Base-by-base conservation (phyloP, 768 basidiomycete genomes). In the Psilocybe sp. region DNA sequence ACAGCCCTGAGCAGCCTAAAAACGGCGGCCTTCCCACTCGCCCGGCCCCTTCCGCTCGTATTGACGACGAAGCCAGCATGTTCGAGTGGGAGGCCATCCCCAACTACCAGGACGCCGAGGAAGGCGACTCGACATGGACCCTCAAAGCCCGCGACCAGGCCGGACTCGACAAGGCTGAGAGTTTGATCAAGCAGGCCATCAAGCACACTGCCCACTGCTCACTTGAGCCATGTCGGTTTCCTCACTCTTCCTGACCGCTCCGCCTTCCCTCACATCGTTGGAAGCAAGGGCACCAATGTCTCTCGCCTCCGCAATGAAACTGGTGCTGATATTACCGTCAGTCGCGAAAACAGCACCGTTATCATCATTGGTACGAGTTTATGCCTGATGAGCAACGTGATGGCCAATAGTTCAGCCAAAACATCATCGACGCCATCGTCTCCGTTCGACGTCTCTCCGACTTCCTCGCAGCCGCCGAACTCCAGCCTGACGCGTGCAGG, bases 181-280 rank as follows among this genome's bases (percentile, higher is more conserved):
- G 75, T 44, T 69, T 78, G 47, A 72, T 93, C 57, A 69, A 77
- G 57, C 78, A 87, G 8, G 89, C 87, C 37, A 80, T 93, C 60
- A 75, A 81, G 54, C 78, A 81, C 57, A 92, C 92, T 14, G 74
- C 82, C 57, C 73, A 74, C n/a, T n/a, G n/a, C n/a, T n/a, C n/a
- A n/a, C 51, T 85, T 87, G 76, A 79, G 85, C 1, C 85, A 90
- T 56, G 82, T 90, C 56, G 93, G 90, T 8, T 92, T 89, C 78
- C 76, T 96, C 49, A 93, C 87, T 8, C 74, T 96, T 37, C 72
- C 82, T 36, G 88, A 93, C 64, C 84, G 92, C 54, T 81, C 86
- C 33, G 78, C 79, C 32, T 98, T 98, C 82, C 94, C 95, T 12
- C 79, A 91, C 57, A 95, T 98, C 57, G 92, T 98, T 54, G 95